phyloP scores from a whole-genome alignment of 176 grass and related monocot genomes.

The Olyra latifolia region DNA sequence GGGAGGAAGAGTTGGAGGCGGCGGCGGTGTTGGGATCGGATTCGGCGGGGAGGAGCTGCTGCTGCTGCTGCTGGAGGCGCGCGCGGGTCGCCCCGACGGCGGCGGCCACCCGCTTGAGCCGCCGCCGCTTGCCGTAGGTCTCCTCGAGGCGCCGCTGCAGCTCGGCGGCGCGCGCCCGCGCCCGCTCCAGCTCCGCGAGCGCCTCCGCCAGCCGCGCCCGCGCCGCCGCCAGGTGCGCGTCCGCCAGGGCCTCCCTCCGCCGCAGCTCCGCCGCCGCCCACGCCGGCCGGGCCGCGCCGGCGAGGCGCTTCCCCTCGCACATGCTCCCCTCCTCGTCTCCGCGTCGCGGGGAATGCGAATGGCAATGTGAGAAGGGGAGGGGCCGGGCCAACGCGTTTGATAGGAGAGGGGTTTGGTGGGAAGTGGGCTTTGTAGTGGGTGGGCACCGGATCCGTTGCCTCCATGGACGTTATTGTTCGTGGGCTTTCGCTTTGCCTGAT shows the following conservation, averaged over 20 bases:
- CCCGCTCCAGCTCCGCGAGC: conserved; percentile 52
- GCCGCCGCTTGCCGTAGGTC: conserved; percentile 53
- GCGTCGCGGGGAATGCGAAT: neutral
- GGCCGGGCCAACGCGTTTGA: too few relatives aligned
- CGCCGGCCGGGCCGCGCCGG: conserved; percentile 10
- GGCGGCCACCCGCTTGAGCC: conserved; percentile 31
- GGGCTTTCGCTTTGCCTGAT: too few relatives aligned
- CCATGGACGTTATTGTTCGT: too few relatives aligned
- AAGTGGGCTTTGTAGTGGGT: neutral
- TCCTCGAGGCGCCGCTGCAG: conserved; percentile 52
- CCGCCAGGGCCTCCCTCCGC: conserved; percentile 37
- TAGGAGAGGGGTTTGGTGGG: neutral
- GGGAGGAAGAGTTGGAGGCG: neutral
- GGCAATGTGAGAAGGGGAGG: neutral
- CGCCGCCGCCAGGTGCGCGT: conserved; percentile 57
- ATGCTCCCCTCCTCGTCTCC: conserved; percentile 4
- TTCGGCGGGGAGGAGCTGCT: neutral
- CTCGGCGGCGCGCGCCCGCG: conserved; percentile 54
- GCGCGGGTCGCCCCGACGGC: conserved; percentile 25
- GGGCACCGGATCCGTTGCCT: too few relatives aligned
- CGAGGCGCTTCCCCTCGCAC: conserved; percentile 53
- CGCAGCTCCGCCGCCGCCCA: conserved; percentile 32
- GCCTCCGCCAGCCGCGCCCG: conserved; percentile 49
- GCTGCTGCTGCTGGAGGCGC: conserved; percentile 15
- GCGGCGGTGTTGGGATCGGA: neutral